Evolutionary conservation across 768 basidiomycete species (phyloP), one percentile per base, ranked within the genome.

Genomic region (Roridomyces roridus): DNA sequence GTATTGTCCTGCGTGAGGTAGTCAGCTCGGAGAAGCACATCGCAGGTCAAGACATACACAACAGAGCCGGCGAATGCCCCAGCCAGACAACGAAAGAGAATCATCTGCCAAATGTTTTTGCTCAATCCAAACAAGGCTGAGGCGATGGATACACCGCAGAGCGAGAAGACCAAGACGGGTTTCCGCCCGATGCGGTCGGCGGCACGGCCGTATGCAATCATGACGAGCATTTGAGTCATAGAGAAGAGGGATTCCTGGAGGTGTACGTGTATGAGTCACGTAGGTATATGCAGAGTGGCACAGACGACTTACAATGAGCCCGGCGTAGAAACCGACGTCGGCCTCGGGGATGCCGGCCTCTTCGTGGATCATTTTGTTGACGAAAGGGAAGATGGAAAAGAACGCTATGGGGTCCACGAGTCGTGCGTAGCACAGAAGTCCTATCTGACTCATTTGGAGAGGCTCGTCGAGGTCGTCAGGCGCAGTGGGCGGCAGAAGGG

Each of bases 51-150:
- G 34, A 35, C 34, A 17, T 35, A 35, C 34, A 57, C 50, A 41
- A 57, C 43, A 39, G 46, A 56, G 23, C 46, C 57, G 43, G 51
- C 48, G 47, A 51, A 51, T 23, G 46, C 31, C 18, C 57, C 57
- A 41, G 48, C 48, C 39, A 58, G 49, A 46, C 57, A 51, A 18
- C 57, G 49, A 39, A 58, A 52, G 20, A 58, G 23, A 46, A 58
- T 58, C 50, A 58, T 51, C 31, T 50, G 42, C 57, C 57, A 58
- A 50, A 51, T 23, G 17, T 40, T 34, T 31, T 35, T 52, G 17
- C 42, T 37, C 12, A 58, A 43, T 21, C 57, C 57, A 46, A 58
- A 58, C 35, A 58, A 15, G 37, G 57, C 48, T 21, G 50, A 44
- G 25, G 39, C 50, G n/a, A 58, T 25, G n/a, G n/a, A n/a, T n/a